Evolutionary conservation across 1,284 basidiomycete species (phyloP).

Genomic region (Rhodotorula sp.): DNA sequence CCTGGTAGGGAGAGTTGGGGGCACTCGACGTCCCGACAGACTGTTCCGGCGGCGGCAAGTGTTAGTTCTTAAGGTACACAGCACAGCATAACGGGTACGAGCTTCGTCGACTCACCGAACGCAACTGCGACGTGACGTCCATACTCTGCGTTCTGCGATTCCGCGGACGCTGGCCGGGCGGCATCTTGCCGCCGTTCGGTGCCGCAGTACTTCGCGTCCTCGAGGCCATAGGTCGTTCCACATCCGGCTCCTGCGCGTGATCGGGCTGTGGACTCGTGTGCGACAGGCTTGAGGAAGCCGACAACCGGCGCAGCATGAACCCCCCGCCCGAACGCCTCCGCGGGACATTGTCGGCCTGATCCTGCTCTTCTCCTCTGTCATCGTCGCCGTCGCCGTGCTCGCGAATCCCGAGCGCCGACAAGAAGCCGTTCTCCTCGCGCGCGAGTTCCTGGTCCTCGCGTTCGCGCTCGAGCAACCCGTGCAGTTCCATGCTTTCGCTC

Average conservation of each 20-base stretch:
- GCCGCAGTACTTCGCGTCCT: background rate
- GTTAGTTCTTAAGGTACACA: too few relatives aligned
- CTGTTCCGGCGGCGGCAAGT: background rate
- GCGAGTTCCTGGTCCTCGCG: constrained; percentile 34
- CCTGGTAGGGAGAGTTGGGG: constrained; percentile 19
- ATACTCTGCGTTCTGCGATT: constrained; percentile 32
- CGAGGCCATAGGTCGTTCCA: background rate
- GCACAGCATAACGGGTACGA: background rate
- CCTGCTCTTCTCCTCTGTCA: background rate
- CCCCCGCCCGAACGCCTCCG: background rate
- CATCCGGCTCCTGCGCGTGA: background rate
- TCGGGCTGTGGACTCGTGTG: background rate
- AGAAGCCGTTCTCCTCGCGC: constrained; percentile 24
- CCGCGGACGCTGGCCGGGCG: background rate
- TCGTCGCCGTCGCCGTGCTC: constrained; percentile 7
- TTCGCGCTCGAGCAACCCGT: constrained; percentile 37
- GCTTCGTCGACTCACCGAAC: background rate
- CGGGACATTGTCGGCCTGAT: background rate
- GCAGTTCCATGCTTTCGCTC: constrained; percentile 40
- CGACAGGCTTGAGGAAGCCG: background rate
- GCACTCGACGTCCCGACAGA: background rate
- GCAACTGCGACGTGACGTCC: constrained; percentile 24
- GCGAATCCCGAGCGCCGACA: constrained; percentile 3
- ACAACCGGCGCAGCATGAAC: constrained; percentile 7
- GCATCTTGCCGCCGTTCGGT: background rate